phyloP scores from a whole-genome alignment of 2,329 filamentous ascomycete species.

The Botrytis medusae region DNA sequence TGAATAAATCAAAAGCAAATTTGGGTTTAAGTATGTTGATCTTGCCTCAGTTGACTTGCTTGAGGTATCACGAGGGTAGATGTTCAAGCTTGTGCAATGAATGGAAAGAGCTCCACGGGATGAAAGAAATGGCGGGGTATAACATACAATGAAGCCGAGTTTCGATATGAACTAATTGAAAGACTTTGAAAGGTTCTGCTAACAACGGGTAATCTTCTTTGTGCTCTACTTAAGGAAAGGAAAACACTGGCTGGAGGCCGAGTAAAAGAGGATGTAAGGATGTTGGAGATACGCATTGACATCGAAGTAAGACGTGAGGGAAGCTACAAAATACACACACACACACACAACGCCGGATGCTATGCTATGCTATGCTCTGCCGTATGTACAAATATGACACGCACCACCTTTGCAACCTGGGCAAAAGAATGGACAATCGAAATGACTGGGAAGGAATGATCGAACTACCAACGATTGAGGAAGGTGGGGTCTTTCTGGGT shows the following conservation, averaged over 20 bases:
- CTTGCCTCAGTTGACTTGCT: conserved; percentile 14
- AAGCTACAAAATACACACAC: not conserved
- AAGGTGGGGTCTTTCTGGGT: conserved; percentile 11
- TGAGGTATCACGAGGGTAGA: conserved; percentile 2
- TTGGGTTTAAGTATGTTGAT: not conserved
- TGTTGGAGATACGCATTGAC: conserved; percentile 38
- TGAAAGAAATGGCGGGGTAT: conserved; percentile 19
- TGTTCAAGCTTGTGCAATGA: not conserved
- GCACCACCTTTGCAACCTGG: conserved; percentile 11
- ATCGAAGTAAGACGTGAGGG: conserved; percentile 10
- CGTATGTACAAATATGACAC: conserved; percentile 7
- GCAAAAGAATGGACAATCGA: conserved; percentile 1
- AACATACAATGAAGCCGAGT: conserved; percentile 22
- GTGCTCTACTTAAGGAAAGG: conserved; percentile 25
- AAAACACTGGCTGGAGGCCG: conserved; percentile 32
- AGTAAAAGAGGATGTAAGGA: conserved; percentile 29
- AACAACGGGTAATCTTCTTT: conserved; percentile 31
- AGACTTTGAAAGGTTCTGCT: conserved; percentile 19
- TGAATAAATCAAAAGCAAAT: conserved; percentile 1
- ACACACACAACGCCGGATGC: conserved; percentile 1
- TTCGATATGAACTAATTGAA: conserved; percentile 17
- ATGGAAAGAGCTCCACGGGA: conserved; percentile 2
- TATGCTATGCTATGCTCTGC: not conserved
- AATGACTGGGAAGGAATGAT: conserved; percentile 22
- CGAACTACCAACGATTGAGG: conserved; percentile 9